Conservation (phyloP, 768 basidiomycete species). For the Coprinellus aureogranulatus region DNA sequence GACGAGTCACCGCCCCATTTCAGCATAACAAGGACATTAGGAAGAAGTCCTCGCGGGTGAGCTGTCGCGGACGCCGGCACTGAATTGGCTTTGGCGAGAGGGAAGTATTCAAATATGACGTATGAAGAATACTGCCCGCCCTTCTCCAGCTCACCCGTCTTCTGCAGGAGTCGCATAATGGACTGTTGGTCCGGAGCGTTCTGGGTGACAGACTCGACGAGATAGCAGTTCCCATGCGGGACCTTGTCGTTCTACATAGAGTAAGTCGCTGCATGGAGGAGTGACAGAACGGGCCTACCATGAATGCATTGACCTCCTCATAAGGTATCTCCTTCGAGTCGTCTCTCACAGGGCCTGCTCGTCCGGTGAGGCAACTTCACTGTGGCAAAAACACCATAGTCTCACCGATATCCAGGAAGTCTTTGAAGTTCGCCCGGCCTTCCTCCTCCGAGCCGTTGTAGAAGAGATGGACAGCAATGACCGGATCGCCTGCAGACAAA, state of each 20-base stretch:
- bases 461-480: constrained; percentile 35
- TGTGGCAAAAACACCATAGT: constrained; percentile 1
- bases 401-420: constrained; percentile 45
- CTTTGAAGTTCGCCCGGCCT: constrained; percentile 42
- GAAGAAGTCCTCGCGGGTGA: constrained; percentile 34
- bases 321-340: constrained; percentile 44
- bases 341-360: constrained; percentile 37
- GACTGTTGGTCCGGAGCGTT: constrained; percentile 14
- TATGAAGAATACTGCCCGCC: constrained; percentile 17
- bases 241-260: constrained; percentile 33
- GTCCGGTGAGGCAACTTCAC: neutral
- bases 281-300: constrained; percentile 21
- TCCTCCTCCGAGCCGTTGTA: constrained; percentile 52
- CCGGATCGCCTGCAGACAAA: constrained; percentile 27
- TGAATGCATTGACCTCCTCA: constrained; percentile 39
- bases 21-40: constrained; percentile 31
- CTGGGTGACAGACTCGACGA: constrained; percentile 42
- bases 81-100: constrained; percentile 36
- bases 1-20: constrained; percentile 33
- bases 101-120: constrained; percentile 36
- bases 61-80: constrained; percentile 33
- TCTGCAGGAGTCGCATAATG: constrained; percentile 20
- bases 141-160: constrained; percentile 22
- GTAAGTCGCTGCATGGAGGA: neutral
- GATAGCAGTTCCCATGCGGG: constrained; percentile 34